phyloP scores from a whole-genome alignment of 768 basidiomycete species.

The Floccularia luteovirens region DNA sequence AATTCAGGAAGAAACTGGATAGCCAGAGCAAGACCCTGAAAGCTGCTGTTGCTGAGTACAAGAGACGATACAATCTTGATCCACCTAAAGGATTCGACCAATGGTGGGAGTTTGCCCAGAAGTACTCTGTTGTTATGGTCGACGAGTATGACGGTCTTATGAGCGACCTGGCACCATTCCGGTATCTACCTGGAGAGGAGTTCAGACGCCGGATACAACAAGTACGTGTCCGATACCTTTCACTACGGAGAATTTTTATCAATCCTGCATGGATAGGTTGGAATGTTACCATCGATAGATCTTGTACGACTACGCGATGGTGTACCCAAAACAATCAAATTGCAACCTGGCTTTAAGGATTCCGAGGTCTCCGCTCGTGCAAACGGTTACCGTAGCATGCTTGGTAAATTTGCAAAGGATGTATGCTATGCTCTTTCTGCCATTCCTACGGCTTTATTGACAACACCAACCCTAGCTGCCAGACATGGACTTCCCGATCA shows the following conservation, averaged over 20 bases:
- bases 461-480: conserved; percentile 50
- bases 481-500: conserved; percentile 92
- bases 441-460: not conserved
- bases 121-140: conserved; percentile 67
- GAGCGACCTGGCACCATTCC: conserved; percentile 81
- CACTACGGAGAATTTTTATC: not conserved
- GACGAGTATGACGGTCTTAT: conserved; percentile 88
- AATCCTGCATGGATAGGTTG: conserved; percentile 38
- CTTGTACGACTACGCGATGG: conserved; percentile 76
- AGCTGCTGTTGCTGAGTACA: conserved; percentile 80
- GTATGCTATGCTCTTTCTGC: conserved; percentile 26
- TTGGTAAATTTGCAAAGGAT: conserved; percentile 58
- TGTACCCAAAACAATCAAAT: conserved; percentile 45
- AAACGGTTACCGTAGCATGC: conserved; percentile 67
- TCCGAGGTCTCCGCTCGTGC: conserved; percentile 73
- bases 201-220: conserved; percentile 54
- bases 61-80: conserved; percentile 60
- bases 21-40: conserved; percentile 76
- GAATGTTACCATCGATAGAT: conserved; percentile 76
- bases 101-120: conserved; percentile 80
- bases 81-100: conserved; percentile 90
- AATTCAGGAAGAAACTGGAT: conserved; percentile 56
- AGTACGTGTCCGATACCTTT: conserved; percentile 22
- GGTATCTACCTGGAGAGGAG: conserved; percentile 65
- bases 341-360: conserved; percentile 54